Evolutionary conservation across 352 stramenopile species (phyloP), one percentile per base, ranked within the genome.

Genomic region (Peronospora tabacina): DNA sequence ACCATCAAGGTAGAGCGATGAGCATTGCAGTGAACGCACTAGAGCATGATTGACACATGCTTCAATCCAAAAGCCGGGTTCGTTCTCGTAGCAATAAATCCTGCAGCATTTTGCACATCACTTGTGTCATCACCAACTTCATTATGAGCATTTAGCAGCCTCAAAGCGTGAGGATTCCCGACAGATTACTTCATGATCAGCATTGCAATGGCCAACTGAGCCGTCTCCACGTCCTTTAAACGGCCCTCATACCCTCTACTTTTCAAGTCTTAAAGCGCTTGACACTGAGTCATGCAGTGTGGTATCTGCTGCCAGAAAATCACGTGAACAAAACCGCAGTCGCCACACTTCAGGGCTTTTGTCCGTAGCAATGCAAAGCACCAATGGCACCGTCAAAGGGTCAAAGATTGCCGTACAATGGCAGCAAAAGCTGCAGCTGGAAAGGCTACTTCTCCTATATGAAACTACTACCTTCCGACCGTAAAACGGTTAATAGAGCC

Each of bases 151-250:
- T 43, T 44, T 6, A 87, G 50, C 9, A 44, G 24, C 5, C 32
- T 44, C 12, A 82, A 49, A 20, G 63, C 60, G 24, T 59, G 41
- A 5, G 64, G 50, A 36, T 73, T 71, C 17, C 32, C 39, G 9
- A 86, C 44, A 33, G 77, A 71, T 19, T 51, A 53, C 49, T 86
- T 72, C 74, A 85, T 85, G 16, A 50, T 68, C 29, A 88, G 34
- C 28, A 83, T 72, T 0, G 68, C 74, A 20, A 88, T 56, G 7
- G 46, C 47, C 24, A 88, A 64, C 1, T 70, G 68, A 7, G 74
- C 44, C 16, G 66, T 69, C 47, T 85, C 76, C n/a, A 55, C 30
- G 32, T 86, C 69, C 4, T 43, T 37, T 3, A 46, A 20, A 39
- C 9, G 24, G 8, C 4, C 36, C 16, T 17, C 17, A 38, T 5